phyloP scores from a whole-genome alignment of 2,329 filamentous ascomycete species.

The Helminthosporium solani region DNA sequence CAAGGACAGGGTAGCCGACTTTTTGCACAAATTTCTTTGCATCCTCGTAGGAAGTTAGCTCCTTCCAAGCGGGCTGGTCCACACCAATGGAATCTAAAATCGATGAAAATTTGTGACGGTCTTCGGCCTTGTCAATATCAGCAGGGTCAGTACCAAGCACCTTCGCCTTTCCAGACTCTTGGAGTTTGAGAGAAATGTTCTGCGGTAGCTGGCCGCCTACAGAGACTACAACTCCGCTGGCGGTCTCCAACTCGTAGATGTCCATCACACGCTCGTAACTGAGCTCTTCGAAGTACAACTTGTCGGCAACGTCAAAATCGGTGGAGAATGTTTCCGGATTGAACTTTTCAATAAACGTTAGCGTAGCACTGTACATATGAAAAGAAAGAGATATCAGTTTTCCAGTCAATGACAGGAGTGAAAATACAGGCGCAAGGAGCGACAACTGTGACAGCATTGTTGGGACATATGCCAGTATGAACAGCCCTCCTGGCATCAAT shows the following conservation, averaged over 20 bases:
- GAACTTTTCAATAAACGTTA: conserved; percentile 50
- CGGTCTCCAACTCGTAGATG: conserved; percentile 89
- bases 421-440: too few relatives aligned
- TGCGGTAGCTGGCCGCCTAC: conserved; percentile 95
- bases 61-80: conserved; percentile 97
- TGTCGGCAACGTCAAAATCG: conserved; percentile 87
- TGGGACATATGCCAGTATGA: too few relatives aligned
- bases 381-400: too few relatives aligned
- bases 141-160: conserved; percentile 89
- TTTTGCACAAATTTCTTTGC: conserved; percentile 82
- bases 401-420: too few relatives aligned
- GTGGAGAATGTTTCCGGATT: conserved; percentile 69
- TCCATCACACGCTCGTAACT: conserved; percentile 98
- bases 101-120: conserved; percentile 96
- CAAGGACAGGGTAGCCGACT: conserved; percentile 91
- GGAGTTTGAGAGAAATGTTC: conserved; percentile 92
- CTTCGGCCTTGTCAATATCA: conserved; percentile 97
- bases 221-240: conserved; percentile 87
- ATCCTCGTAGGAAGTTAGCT: conserved; percentile 83
- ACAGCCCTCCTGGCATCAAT: too few relatives aligned
- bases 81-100: conserved; percentile 96
- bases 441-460: too few relatives aligned
- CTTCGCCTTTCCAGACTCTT: conserved; percentile 86
- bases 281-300: conserved; percentile 94
- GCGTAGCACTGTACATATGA: too few relatives aligned